Evolutionary conservation across 345 rosid genomes (phyloP).

Genomic region (Hibiscus trionum): DNA sequence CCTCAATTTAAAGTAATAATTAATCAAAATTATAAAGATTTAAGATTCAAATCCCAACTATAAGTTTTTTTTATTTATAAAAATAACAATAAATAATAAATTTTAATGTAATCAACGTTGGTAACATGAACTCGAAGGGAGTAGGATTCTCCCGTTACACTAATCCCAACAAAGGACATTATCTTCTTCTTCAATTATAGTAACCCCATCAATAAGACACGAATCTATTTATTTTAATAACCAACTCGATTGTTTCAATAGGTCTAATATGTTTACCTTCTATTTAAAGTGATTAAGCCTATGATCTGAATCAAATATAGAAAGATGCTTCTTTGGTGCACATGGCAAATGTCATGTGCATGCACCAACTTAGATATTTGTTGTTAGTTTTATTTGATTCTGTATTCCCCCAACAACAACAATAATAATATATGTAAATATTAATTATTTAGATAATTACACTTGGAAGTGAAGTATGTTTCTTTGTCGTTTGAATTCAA

Average conservation of each 20-base stretch:
- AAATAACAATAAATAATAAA: neutral
- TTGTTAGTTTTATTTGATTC: neutral
- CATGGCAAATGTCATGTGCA: conserved; percentile 13
- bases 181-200: conserved; percentile 2
- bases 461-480: neutral
- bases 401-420: neutral
- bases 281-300: neutral
- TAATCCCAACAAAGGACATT: conserved; percentile 7
- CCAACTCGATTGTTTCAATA: neutral
- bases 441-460: neutral
- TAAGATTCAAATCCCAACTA: neutral
- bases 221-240: neutral
- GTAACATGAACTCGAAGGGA: neutral
- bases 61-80: too few relatives aligned
- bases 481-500: neutral
- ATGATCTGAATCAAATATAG: conserved; percentile 4
- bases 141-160: neutral
- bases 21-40: too few relatives aligned
- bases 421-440: neutral
- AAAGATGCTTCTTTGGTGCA: conserved; percentile 8
- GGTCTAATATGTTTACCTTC: neutral
- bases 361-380: neutral
- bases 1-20: too few relatives aligned
- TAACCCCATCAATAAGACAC: conserved; percentile 12
- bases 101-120: neutral